Evolutionary conservation across 1,284 basidiomycete species (phyloP), one percentile per base, ranked within the genome.

Genomic region (Tremellales sp.): DNA sequence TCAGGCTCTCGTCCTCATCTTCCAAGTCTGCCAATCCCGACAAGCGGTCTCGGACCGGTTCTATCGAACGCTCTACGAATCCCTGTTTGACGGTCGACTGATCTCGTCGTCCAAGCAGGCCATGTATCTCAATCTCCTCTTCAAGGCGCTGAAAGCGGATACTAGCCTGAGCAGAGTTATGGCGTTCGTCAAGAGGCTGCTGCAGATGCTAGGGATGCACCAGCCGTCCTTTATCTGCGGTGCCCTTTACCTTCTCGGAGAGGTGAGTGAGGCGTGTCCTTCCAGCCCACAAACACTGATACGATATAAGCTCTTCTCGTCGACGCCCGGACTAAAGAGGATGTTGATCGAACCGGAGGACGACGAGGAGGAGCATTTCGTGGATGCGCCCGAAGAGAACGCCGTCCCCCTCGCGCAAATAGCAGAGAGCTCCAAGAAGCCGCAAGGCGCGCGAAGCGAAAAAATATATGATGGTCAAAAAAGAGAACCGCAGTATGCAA

Each of bases 61-160:
- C 75, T 97, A 92, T 74, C 83, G 91, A 39, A 84, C 89, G 0
- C 76, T 99, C 0, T 98, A 98, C 66, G 82, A 85, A 25, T 93
- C 90, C 2, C 76, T 98, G 5, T 81, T 87, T 29, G 94, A 99
- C 63, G 75, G 77, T 0, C 83, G 95, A 10, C 78, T 99, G 5
- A 78, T 83, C 14, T 78, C 79, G 1, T 91, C 91, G 14, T 88
- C 86, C 25, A 97, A 98, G 69, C 92, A 97, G 70, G 90, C 93
- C 7, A 89, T 98, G 85, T 98, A 97, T 71, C 80, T 99, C 56
- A 98, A 98, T 69, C 75, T 99, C 18, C 73, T 97, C 18, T 94
- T 95, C 81, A 94, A 91, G 66, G 85, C 89, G 14, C 74, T 97
- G 58, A 95, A 95, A 71, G 78, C 78, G 3, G 94, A 97, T 63